phyloP scores from a whole-genome alignment of 2,329 filamentous ascomycete species.

The Claviceps maximensis region DNA sequence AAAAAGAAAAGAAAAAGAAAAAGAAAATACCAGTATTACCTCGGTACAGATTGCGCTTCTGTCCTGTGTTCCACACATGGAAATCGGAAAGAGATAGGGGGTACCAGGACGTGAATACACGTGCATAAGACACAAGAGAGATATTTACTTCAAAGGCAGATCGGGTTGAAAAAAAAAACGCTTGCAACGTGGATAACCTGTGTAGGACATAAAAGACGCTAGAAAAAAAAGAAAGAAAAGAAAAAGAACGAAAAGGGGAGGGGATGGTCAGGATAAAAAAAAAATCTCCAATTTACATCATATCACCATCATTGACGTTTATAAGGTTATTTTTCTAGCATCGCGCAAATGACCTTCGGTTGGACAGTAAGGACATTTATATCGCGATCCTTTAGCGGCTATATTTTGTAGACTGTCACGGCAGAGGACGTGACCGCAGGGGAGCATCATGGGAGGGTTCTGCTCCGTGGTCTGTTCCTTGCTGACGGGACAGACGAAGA shows the following conservation, averaged over 20 bases:
- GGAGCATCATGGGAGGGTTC: constrained; percentile 95
- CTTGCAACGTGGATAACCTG: background rate
- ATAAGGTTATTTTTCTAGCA: constrained; percentile 59
- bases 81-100: no score
- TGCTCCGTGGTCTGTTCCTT: constrained; percentile 90
- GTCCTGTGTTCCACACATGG: no score
- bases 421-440: constrained; percentile 88
- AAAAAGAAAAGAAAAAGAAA: no score
- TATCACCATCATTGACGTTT: background rate
- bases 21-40: no score
- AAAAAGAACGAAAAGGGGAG: background rate
- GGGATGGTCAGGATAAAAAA: background rate
- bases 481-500: constrained; percentile 94
- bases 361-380: constrained; percentile 96
- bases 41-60: no score
- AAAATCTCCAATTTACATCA: background rate
- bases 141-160: no score
- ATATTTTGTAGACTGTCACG: constrained; percentile 69
- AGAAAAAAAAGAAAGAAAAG: background rate
- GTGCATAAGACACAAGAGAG: no score
- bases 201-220: background rate
- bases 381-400: constrained; percentile 61
- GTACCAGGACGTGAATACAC: no score
- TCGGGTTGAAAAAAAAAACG: background rate
- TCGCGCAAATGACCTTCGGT: constrained; percentile 67